These are phyloP conservation scores for Gamarada debralockiae DNA, from an alignment of 495 filamentous ascomycete genomes.

Conservation along the genomic window DNA sequence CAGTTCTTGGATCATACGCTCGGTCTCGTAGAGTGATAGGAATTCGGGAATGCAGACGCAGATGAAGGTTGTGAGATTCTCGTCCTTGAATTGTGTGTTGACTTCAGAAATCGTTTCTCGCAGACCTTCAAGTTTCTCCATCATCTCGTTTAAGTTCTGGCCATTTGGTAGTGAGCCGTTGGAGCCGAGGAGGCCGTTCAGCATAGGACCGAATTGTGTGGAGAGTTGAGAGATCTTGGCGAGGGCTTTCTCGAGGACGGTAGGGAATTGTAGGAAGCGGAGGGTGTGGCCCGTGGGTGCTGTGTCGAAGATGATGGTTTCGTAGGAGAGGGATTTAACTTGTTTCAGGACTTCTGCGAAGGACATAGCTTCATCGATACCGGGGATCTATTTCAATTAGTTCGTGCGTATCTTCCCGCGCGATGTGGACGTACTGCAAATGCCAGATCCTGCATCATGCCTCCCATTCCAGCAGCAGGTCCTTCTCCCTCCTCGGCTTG, in stretches of 20 bases:
- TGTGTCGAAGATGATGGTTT: conserved; percentile 98
- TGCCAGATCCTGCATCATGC: conserved; percentile 64
- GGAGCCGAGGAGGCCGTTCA: conserved; percentile 85
- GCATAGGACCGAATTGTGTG: conserved; percentile 89
- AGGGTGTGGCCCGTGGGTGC: conserved; percentile 98
- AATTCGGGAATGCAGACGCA: conserved; percentile 99
- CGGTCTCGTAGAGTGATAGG: conserved; percentile 94
- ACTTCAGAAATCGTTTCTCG: conserved; percentile 92
- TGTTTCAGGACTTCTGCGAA: conserved; percentile 99
- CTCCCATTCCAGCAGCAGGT: conserved; percentile 52
- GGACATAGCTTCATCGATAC: conserved; percentile 99
- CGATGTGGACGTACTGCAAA: conserved; percentile 47
- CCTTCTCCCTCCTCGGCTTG: conserved; percentile 70
- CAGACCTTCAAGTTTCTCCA: conserved; percentile 90
- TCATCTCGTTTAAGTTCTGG: conserved; percentile 83
- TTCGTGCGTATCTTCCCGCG: not conserved
- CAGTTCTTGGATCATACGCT: conserved; percentile 99
- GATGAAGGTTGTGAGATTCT: conserved; percentile 94
- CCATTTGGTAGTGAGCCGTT: conserved; percentile 82
- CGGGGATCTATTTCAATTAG: conserved; percentile 71
- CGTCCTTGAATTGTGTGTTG: conserved; percentile 96
- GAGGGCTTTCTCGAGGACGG: conserved; percentile 95
- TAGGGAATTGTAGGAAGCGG: conserved; percentile 97
- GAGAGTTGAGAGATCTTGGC: conserved; percentile 94
- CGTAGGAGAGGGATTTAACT: conserved; percentile 98